Evolutionary conservation across 805 yeast species (phyloP).

Genomic region (Candida sakaeoensis): DNA sequence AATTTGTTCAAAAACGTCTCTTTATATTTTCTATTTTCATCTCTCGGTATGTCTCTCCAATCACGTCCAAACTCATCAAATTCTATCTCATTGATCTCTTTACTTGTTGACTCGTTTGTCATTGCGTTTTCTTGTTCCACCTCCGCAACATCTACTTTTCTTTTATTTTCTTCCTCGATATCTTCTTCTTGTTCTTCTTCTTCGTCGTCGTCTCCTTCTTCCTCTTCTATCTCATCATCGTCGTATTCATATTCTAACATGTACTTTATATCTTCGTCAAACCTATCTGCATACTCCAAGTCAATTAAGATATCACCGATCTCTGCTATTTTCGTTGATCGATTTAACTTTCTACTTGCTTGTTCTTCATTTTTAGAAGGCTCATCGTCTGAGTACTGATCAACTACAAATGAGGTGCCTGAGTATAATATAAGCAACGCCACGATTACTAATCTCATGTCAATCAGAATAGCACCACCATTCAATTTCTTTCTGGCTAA

Average conservation of each 20-base stretch:
- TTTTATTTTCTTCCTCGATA: constrained; percentile 3
- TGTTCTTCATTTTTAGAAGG: constrained; percentile 14
- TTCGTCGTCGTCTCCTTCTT: constrained; percentile 10
- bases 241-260: constrained; percentile 57
- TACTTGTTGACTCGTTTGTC: constrained; percentile 9
- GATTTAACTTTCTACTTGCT: constrained; percentile 16
- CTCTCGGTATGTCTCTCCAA: constrained; percentile 72
- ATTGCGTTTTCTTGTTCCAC: background rate
- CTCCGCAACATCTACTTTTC: constrained; percentile 5
- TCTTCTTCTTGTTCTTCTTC: background rate
- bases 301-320: constrained; percentile 53
- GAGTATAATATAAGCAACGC: constrained; percentile 38
- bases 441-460: constrained; percentile 55
- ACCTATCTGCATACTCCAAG: constrained; percentile 57
- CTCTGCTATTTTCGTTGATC: constrained; percentile 27
- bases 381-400: constrained; percentile 5
- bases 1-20: constrained; percentile 17
- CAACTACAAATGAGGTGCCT: constrained; percentile 15
- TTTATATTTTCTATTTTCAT: constrained; percentile 38
- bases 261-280: constrained; percentile 64
- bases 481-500: constrained; percentile 55
- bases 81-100: constrained; percentile 26
- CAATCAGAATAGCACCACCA: constrained; percentile 57
- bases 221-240: constrained; percentile 12
- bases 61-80: constrained; percentile 62